phyloP scores from a whole-genome alignment of 306 rosid species.

The Cicer arietinum region DNA sequence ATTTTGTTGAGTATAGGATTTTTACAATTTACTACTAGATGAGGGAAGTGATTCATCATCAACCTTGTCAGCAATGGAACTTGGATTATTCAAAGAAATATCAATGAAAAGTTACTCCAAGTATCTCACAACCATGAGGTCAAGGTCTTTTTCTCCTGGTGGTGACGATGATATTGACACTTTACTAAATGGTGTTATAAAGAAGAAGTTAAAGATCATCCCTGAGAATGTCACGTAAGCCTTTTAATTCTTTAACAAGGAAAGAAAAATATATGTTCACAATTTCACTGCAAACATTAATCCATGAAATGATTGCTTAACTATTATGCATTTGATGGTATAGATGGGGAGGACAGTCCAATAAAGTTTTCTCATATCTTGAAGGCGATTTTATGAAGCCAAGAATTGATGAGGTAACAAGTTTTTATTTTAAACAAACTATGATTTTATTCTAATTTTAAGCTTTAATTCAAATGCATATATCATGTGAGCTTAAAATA shows the following conservation, averaged over 20 bases:
- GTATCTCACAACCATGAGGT: constrained; percentile 58
- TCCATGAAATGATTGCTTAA: constrained; percentile 20
- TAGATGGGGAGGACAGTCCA: constrained; percentile 82
- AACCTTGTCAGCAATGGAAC: constrained; percentile 45
- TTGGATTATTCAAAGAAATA: constrained; percentile 38
- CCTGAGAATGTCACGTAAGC: constrained; percentile 76
- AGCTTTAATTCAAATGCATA: neutral
- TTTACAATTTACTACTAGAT: constrained; percentile 76
- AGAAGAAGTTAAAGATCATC: constrained; percentile 71
- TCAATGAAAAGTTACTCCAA: constrained; percentile 54
- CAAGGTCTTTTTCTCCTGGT: constrained; percentile 51
- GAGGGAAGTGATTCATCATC: constrained; percentile 44
- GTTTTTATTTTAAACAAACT: too few species aligned
- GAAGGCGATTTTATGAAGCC: constrained; percentile 87
- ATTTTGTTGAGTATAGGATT: constrained; percentile 60
- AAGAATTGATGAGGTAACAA: constrained; percentile 76
- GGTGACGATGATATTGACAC: constrained; percentile 47
- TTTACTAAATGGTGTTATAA: constrained; percentile 78
- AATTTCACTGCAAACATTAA: neutral
- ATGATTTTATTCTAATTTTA: neutral
- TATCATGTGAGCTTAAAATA: neutral
- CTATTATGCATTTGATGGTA: constrained; percentile 41
- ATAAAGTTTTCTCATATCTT: constrained; percentile 46
- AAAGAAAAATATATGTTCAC: neutral
- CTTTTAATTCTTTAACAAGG: neutral